Percentiles rank a stretch among this genome's conserved stretches.
phyloP scores from a whole-genome alignment of 202 grass and related monocot species.

The Zoysia matrella region DNA sequence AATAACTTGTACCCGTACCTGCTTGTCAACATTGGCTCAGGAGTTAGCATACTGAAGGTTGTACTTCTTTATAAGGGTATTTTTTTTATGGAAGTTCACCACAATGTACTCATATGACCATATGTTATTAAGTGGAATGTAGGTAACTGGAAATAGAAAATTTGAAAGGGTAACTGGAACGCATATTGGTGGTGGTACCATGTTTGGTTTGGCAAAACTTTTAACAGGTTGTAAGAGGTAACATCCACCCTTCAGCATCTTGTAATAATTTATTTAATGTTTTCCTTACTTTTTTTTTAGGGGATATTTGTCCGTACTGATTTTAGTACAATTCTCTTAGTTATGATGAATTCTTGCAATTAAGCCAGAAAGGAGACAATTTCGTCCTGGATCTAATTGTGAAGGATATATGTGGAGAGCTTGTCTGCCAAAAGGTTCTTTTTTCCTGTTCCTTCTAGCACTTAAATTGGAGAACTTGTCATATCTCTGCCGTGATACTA shows the following conservation, averaged over 20 bases:
- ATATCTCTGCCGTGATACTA: background rate
- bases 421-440: constrained; percentile 88
- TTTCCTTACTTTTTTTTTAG: background rate
- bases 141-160: constrained; percentile 84
- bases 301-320: constrained; percentile 42
- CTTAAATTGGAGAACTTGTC: background rate
- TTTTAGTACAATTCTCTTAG: constrained; percentile 58
- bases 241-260: constrained; percentile 8
- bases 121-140: constrained; percentile 51
- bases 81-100: constrained; percentile 16
- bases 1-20: constrained; percentile 93
- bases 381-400: constrained; percentile 96
- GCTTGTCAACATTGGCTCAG: constrained; percentile 96
- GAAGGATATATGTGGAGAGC: constrained; percentile 96
- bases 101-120: constrained; percentile 48
- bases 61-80: constrained; percentile 40
- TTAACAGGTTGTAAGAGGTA: constrained; percentile 96
- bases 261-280: constrained; percentile 9
- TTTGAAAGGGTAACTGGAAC: constrained; percentile 98
- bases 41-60: constrained; percentile 97
- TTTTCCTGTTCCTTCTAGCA: background rate
- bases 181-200: constrained; percentile 93
- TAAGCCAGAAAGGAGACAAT: constrained; percentile 98
- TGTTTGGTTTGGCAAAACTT: constrained; percentile 97
- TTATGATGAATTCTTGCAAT: constrained; percentile 96